phyloP scores from a whole-genome alignment of 2,329 filamentous ascomycete species.

The Penicillium sp. region DNA sequence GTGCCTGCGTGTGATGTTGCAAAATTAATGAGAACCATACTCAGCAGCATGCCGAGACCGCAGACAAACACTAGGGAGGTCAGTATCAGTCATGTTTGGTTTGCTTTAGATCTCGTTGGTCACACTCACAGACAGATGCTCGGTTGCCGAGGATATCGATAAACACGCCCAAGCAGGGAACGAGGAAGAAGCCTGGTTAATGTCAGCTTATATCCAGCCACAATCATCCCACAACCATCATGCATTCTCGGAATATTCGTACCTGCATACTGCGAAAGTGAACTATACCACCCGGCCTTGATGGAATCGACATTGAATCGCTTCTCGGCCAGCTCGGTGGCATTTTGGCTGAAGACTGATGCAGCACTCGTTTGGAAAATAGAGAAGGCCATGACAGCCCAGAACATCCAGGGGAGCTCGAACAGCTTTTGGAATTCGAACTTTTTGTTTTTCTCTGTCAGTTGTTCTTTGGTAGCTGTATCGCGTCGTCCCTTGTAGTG shows the following conservation, averaged over 20 bases:
- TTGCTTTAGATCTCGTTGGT: too few relatives aligned
- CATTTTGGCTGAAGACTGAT: constrained; percentile 56
- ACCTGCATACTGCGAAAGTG: constrained; percentile 56
- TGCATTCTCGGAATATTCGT: background rate
- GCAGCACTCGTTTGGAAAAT: constrained; percentile 61
- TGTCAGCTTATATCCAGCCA: background rate
- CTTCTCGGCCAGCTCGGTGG: constrained; percentile 61
- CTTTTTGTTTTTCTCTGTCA: constrained; percentile 61
- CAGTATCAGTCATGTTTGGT: constrained; percentile 25
- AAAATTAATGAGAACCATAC: constrained; percentile 58
- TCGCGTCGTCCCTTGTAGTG: constrained; percentile 52
- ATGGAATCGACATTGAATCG: constrained; percentile 57
- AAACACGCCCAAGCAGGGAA: constrained; percentile 57
- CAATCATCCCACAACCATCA: background rate
- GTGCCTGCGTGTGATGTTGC: constrained; percentile 52
- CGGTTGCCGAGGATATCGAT: constrained; percentile 59
- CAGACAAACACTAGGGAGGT: constrained; percentile 40
- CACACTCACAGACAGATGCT: constrained; percentile 44
- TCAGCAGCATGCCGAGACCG: constrained; percentile 52
- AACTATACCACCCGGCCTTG: constrained; percentile 61
- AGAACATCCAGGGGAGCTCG: constrained; percentile 60
- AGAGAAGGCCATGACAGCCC: constrained; percentile 56
- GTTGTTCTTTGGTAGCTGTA: constrained; percentile 57
- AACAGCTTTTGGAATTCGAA: constrained; percentile 59
- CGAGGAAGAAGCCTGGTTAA: constrained; percentile 54